Evolutionary conservation across 805 yeast genomes (phyloP), one percentile per base, ranked within the genome.

Genomic region (Brettanomyces custersianus): DNA sequence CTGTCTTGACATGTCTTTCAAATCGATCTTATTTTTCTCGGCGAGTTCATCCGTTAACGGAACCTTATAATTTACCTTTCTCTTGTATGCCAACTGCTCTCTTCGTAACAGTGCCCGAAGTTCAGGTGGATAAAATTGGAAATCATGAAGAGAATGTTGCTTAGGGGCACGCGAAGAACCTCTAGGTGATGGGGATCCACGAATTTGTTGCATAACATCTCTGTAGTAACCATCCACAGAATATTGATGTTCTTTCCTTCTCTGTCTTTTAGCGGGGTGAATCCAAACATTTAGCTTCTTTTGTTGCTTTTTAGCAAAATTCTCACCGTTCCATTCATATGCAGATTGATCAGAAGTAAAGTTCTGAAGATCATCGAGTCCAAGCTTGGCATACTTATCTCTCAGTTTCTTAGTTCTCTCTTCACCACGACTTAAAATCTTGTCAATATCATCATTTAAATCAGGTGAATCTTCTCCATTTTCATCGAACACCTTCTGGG

Each of bases 271-370:
- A 1, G 82, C 63, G 0, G 90, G 92, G 47, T 81, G 80, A 22
- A 81, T 74, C 85, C 88, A 81, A 3, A 70, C 59, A 32, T 70
- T 62, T 1, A 61, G 51, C 23, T 57, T 60, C 23, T 64, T 63
- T n/a, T 62, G 60, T 8, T 59, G 64, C 39, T 59, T 64, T 47
- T 76, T 74, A 41, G 90, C 87, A 55, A 80, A 81, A 48, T 82
- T 80, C 47, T 80, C 71, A 13, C 98, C 98, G 51, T 92, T 87
- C 98, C 98, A 90, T 58, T 88, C 96, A 57, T 90, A 90, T 0
- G 96, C 92, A 1, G 87, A 79, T 27, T 52, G 56, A 45, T 86
- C 94, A 6, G 86, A 80, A 9, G 92, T 80, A 50, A 88, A 88
- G 52, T 84, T 85, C 54, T 90, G 96, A 34, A 92, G 65, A 52